Conservation (phyloP, 306 rosid species). For the Quercus aquifolioides region DNA sequence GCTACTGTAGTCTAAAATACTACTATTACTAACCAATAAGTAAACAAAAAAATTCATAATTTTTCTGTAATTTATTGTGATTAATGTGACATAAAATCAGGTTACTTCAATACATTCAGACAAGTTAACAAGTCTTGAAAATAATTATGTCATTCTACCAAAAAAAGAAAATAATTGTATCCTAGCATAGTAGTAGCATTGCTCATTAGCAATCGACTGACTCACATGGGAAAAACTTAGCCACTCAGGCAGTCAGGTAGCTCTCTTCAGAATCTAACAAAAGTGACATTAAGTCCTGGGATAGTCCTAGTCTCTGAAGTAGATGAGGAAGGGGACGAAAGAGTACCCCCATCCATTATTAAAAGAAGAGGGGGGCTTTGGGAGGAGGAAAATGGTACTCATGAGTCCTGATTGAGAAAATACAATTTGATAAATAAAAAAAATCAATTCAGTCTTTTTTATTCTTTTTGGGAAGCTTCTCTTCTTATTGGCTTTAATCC, state of each 20-base stretch:
- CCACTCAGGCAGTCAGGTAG: constrained; percentile 3
- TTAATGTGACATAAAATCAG: too few species aligned
- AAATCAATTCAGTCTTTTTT: not conserved
- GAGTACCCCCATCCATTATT: constrained; percentile 16
- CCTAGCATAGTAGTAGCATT: too few species aligned
- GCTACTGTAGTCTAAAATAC: constrained; percentile 22
- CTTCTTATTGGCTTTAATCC: constrained; percentile 14
- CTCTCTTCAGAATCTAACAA: constrained; percentile 6
- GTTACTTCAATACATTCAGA: too few species aligned
- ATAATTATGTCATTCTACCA: too few species aligned
- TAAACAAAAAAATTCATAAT: too few species aligned
- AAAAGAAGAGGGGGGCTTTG: constrained; percentile 34
- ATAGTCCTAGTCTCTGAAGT: constrained; percentile 10
- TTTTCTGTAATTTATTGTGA: too few species aligned
- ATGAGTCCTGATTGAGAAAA: constrained; percentile 6
- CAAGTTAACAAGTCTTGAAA: too few species aligned
- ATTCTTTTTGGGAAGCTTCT: constrained; percentile 25
- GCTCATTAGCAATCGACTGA: not conserved
- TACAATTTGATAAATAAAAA: not conserved
- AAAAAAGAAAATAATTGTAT: too few species aligned
- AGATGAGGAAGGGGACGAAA: constrained; percentile 31
- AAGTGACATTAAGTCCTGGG: not conserved
- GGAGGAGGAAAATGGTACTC: constrained; percentile 1
- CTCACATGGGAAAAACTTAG: constrained; percentile 44
- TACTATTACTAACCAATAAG: not conserved